Evolutionary conservation across 345 rosid genomes (phyloP), one percentile per base, ranked within the genome.

Genomic region (Barbarea vulgaris): DNA sequence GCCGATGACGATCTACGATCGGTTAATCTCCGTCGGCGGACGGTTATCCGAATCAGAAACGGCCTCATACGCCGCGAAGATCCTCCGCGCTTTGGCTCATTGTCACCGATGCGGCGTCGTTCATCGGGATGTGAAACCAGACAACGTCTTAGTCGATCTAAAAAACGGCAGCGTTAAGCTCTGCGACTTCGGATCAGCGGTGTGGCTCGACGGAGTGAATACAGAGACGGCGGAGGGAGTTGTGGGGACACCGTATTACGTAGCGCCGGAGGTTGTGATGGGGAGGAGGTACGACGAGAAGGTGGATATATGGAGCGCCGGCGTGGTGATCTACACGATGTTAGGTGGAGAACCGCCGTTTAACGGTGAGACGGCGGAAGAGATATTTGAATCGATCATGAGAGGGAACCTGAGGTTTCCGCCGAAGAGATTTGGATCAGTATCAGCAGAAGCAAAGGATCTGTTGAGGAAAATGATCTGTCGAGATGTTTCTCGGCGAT

Each of bases 181-280:
- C 1, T 92, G 85, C 1, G 97, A 95, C 62, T 92, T 90, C 17
- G 97, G 97, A 12, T 92, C 88, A 2, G 92, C 93, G 0, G 85
- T 69, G 47, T 82, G 82, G 87, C 67, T 83, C 10, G 72, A 72
- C 12, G 77, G 54, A 5, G 84, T 58, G 65, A 81, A 67, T 1
- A 74, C 74, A 34, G 79, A 80, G 34, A 31, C 64, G 42, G 69
- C 78, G 56, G 80, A 28, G 11, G 97, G 96, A 9, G 69, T 89
- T 0, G 96, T 90, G 0, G 94, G 99, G 4, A 95, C 94, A 72
- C 99, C 94, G 42, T 90, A 95, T 13, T 92, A 92, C 28, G 87
- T 90, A 0, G 96, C 94, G 10, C 93, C 91, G 68, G 99, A 95
- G 86, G 89, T 92, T 36, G 76, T 92, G 55, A 59, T 76, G 76